These are phyloP conservation scores for Ustilago sp. DNA, from an alignment of 1,284 basidiomycete species.

Conservation along the genomic window DNA sequence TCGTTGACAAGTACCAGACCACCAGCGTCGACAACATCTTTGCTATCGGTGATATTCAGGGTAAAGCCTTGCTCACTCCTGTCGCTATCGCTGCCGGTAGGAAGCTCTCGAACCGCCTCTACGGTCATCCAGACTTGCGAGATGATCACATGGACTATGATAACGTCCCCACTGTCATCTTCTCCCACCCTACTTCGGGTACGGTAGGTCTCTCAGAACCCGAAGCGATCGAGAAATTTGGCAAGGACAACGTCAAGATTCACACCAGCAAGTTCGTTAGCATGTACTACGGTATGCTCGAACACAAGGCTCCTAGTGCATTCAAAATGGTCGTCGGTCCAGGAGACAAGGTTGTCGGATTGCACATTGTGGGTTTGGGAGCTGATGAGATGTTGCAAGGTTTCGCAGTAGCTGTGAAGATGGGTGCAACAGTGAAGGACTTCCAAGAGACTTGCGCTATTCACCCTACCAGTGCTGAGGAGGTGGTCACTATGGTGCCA, in stretches of 20 bases:
- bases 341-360: constrained; percentile 92
- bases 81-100: constrained; percentile 97
- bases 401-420: constrained; percentile 93
- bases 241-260: constrained; percentile 85
- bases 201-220: constrained; percentile 77
- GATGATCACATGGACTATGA: constrained; percentile 88
- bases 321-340: constrained; percentile 91
- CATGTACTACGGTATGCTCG: constrained; percentile 69
- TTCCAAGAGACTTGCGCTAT: constrained; percentile 69
- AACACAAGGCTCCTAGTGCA: constrained; percentile 76
- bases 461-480: constrained; percentile 67
- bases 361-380: constrained; percentile 86
- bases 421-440: constrained; percentile 76
- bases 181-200: constrained; percentile 59
- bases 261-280: constrained; percentile 76
- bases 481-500: constrained; percentile 57
- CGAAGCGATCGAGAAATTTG: constrained; percentile 86
- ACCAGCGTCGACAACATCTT: constrained; percentile 79
- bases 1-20: constrained; percentile 88
- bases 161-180: constrained; percentile 78
- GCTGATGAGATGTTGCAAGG: constrained; percentile 94
- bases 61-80: constrained; percentile 93
- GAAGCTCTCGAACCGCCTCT: constrained; percentile 87
- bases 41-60: constrained; percentile 91
- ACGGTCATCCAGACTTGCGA: constrained; percentile 85